Evolutionary conservation across 768 basidiomycete genomes (phyloP).

Genomic region (Kwoniella mangroviensis): DNA sequence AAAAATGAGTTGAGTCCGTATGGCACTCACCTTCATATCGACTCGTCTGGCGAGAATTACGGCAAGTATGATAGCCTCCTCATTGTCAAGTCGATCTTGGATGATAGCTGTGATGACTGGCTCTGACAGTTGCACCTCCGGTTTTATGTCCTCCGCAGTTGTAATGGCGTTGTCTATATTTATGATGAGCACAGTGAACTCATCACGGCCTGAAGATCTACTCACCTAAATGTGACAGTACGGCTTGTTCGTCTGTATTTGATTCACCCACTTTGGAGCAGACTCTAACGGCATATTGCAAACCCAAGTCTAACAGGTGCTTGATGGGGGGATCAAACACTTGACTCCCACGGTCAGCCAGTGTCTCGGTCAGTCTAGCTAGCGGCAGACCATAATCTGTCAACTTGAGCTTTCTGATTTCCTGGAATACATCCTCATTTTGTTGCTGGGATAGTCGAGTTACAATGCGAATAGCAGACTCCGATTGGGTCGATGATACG

Average conservation of each 20-base stretch:
- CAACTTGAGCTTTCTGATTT: neutral
- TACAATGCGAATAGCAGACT: conserved; percentile 19
- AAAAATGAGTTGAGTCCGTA: neutral
- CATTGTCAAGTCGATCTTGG: conserved; percentile 63
- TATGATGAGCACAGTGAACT: neutral
- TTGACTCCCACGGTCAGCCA: neutral
- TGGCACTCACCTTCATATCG: conserved; percentile 67
- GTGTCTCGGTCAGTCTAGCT: neutral
- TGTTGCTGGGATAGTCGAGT: neutral
- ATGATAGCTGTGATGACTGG: conserved; percentile 70
- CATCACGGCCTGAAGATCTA: neutral
- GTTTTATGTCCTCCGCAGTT: conserved; percentile 30
- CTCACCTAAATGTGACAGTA: conserved; percentile 29
- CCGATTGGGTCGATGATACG: neutral
- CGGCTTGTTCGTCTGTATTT: neutral
- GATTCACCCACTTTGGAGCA: conserved; percentile 25
- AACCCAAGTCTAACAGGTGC: conserved; percentile 24
- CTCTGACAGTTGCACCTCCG: conserved; percentile 71
- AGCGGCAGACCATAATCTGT: conserved; percentile 10
- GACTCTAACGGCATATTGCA: conserved; percentile 27
- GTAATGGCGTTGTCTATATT: neutral
- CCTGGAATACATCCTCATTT: neutral
- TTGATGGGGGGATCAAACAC: neutral
- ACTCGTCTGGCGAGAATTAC: conserved; percentile 59
- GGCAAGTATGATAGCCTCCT: conserved; percentile 61